Evolutionary conservation across 129 eudicot species (phyloP), one percentile per base, ranked within the genome.

Genomic region (Flaveria trinervia): DNA sequence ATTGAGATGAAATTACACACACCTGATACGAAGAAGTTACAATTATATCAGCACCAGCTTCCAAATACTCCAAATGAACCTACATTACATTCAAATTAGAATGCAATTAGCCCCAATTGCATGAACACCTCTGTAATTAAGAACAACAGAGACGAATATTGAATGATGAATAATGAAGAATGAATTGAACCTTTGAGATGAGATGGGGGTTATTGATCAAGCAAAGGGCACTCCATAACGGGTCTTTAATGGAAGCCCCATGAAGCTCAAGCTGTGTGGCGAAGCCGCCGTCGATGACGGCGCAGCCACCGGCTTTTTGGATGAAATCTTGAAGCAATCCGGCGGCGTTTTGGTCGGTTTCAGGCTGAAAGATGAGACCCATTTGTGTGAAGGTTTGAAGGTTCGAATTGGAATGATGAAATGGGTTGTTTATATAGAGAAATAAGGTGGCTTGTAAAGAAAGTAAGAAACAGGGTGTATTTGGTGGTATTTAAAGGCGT

Each of bases 21-120:
- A 93, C 98, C 95, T 93, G 98, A 84, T 93, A 93, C 12, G 98
- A 90, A n/a, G 95, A 86, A 25, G 98, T 86, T 11, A 93, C 89
- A 77, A 93, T 82, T 73, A 90, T 60, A 87, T 93, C 96, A 23
- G 98, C 96, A 64, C 98, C 98, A 20, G 96, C 98, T 81, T 90
- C 97, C 76, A 93, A 49, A 77, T 90, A 93, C 76, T 90, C 98
- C 87, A 80, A 68, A 65, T 93, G 98, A 71, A 92, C 98, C 98
- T 92, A 57, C 65, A 86, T 25, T 71, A 36, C 41, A 36, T 54
- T 17, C 13, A 0, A 61, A 43, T 54, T n/a, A 20, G 39, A 13
- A 52, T 17, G 39, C 5, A 18, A 0, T 18, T 33, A 82, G 86
- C 97, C 85, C 73, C 41, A 36, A 36, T 36, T 5, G 1, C 41